Conservation (phyloP, 208 protist genomes). For the Strigomonas oncopelti region DNA sequence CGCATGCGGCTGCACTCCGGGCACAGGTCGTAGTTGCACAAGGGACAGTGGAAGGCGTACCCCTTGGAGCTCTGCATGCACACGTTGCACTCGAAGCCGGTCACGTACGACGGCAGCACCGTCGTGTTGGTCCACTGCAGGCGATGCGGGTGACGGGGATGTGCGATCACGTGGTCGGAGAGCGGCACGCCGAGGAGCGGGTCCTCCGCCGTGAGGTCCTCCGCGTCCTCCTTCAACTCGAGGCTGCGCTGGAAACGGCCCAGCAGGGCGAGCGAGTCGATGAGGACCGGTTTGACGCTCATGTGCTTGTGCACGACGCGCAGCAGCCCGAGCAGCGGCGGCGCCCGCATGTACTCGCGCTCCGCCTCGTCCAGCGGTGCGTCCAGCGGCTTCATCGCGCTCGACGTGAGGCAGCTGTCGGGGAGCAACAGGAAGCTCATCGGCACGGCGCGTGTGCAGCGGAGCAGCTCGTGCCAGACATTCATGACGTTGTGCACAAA, state of each 20-base stretch:
- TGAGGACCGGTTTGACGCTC: neutral
- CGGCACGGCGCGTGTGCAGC: conserved; percentile 20
- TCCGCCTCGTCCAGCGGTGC: conserved; percentile 31
- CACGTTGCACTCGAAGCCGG: conserved; percentile 56
- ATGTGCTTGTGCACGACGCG: conserved; percentile 4
- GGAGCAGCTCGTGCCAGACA: conserved; percentile 20
- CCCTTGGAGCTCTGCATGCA: conserved; percentile 44
- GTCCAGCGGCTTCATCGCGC: conserved; percentile 36
- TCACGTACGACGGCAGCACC: conserved; percentile 32
- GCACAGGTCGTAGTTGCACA: conserved; percentile 73
- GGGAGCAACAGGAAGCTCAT: conserved; percentile 41
- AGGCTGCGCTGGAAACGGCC: neutral
- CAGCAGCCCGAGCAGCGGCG: conserved; percentile 27
- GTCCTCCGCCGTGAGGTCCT: conserved; percentile 22
- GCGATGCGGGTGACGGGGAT: conserved; percentile 66
- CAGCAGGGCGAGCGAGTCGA: conserved; percentile 1
- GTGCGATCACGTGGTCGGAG: conserved; percentile 32
- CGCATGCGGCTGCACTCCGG: conserved; percentile 52
- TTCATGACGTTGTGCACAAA: neutral
- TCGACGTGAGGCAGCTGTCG: conserved; percentile 23
- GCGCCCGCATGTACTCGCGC: conserved; percentile 18
- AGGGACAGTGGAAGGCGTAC: conserved; percentile 62
- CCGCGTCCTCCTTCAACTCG: conserved; percentile 21
- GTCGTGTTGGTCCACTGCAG: conserved; percentile 60
- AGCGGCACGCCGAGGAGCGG: conserved; percentile 22